Percentiles rank a stretch among this genome's conserved stretches.
These are phyloP conservation scores for Cetradonia linearis DNA, from an alignment of 495 filamentous ascomycete species.

Conservation along the genomic window DNA sequence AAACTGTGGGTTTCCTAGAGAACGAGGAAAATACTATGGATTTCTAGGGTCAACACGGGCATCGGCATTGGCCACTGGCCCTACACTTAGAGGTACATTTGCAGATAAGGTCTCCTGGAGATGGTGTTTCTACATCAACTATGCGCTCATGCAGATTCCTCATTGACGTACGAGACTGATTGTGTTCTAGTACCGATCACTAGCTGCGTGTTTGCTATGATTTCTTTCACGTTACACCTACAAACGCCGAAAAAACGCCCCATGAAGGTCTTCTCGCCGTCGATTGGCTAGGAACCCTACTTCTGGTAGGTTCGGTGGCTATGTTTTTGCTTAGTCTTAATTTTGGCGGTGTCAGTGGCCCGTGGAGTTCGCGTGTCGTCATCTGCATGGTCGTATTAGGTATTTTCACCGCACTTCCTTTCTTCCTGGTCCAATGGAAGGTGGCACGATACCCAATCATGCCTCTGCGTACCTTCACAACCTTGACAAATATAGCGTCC, in stretches of 20 bases:
- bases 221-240: conserved; percentile 42
- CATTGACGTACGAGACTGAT: conserved; percentile 26
- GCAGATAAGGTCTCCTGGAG: conserved; percentile 17
- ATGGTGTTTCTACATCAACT: conserved; percentile 65
- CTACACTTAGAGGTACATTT: no score
- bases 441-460: conserved; percentile 70
- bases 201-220: no score
- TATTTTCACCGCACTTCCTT: conserved; percentile 46
- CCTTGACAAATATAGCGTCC: conserved; percentile 46
- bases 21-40: no score
- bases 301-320: conserved; percentile 61
- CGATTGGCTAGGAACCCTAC: conserved; percentile 61
- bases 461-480: conserved; percentile 56
- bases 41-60: no score
- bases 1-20: no score
- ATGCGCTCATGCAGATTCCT: conserved; percentile 43
- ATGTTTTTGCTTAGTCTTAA: conserved; percentile 75
- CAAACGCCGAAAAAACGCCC: conserved; percentile 65
- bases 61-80: no score
- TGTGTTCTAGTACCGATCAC: no score
- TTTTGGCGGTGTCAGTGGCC: conserved; percentile 59
- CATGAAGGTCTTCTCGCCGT: conserved; percentile 59
- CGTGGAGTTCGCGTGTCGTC: conserved; percentile 64
- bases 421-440: conserved; percentile 61
- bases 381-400: conserved; percentile 74